phyloP scores from a whole-genome alignment of 345 rosid species.

The Streptanthus diversifolius region DNA sequence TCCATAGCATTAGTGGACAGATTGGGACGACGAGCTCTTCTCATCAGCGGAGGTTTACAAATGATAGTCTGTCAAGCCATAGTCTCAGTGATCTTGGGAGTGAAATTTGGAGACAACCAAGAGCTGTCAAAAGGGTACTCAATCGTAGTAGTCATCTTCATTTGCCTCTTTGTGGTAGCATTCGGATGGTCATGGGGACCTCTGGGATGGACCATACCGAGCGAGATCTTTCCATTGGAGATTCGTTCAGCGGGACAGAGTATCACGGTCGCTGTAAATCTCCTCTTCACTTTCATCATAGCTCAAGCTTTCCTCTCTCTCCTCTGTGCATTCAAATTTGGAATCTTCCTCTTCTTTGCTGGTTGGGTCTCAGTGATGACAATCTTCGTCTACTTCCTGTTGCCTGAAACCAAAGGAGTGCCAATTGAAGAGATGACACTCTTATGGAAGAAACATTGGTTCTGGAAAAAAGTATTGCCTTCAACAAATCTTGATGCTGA shows the following conservation, averaged over 20 bases:
- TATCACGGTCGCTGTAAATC: constrained; percentile 88
- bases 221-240: constrained; percentile 88
- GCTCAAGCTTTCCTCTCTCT: constrained; percentile 73
- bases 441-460: constrained; percentile 89
- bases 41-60: constrained; percentile 81
- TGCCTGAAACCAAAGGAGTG: constrained; percentile 90
- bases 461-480: constrained; percentile 72
- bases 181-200: constrained; percentile 99
- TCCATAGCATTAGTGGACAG: constrained; percentile 74
- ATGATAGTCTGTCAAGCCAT: constrained; percentile 77
- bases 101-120: constrained; percentile 67
- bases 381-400: constrained; percentile 57
- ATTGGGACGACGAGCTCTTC: constrained; percentile 69
- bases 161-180: constrained; percentile 82
- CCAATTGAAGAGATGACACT: constrained; percentile 91
- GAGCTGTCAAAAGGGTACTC: constrained; percentile 67
- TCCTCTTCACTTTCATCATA: constrained; percentile 76
- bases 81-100: constrained; percentile 69
- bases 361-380: constrained; percentile 80
- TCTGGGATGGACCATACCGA: constrained; percentile 90
- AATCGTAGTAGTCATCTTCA: constrained; percentile 56
- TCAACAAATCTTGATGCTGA: constrained; percentile 27
- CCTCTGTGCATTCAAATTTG: constrained; percentile 74
- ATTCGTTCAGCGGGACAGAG: constrained; percentile 90
- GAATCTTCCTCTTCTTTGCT: constrained; percentile 89